These are phyloP conservation scores for Tulasnella sp. DNA, from an alignment of 768 basidiomycete genomes.

Conservation along the genomic window DNA sequence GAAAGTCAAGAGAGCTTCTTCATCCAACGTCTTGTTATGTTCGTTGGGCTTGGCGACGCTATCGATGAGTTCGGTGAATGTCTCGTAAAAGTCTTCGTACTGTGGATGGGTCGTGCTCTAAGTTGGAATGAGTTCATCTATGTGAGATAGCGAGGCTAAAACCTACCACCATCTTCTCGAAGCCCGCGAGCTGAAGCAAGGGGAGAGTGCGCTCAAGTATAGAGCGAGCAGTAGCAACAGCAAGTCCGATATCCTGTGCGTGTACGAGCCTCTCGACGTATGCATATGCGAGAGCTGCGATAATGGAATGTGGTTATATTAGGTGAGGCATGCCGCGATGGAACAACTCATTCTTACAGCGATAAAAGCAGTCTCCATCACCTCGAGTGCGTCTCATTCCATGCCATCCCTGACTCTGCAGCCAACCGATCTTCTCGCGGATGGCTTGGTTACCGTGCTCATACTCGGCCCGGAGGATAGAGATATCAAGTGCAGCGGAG, in stretches of 20 bases:
- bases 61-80: slow-evolving; percentile 43
- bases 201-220: slow-evolving; percentile 39
- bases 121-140: too few species aligned
- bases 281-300: slow-evolving; percentile 58
- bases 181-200: slow-evolving; percentile 45
- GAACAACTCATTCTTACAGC: slow-evolving; percentile 38
- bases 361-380: slow-evolving; percentile 77
- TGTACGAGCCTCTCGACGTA: slow-evolving; percentile 62
- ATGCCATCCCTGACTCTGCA: slow-evolving; percentile 51
- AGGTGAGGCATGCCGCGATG: too few species aligned
- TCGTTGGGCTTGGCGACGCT: slow-evolving; percentile 32
- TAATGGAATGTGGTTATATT: slow-evolving; percentile 29
- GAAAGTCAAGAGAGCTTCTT: slow-evolving; percentile 32
- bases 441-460: slow-evolving; percentile 29
- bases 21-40: slow-evolving; percentile 30
- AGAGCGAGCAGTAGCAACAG: slow-evolving; percentile 41
- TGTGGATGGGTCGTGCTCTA: slow-evolving; percentile 7
- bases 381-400: slow-evolving; percentile 64
- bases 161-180: slow-evolving; percentile 55
- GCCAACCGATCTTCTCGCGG: slow-evolving; percentile 62
- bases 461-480: slow-evolving; percentile 2
- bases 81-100: slow-evolving; percentile 54
- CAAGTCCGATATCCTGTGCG: slow-evolving; percentile 34
- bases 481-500: not conserved
- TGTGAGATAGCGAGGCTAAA: not conserved